Conservation (phyloP, 2,329 filamentous ascomycete species). For the Colletotrichum sp. region DNA sequence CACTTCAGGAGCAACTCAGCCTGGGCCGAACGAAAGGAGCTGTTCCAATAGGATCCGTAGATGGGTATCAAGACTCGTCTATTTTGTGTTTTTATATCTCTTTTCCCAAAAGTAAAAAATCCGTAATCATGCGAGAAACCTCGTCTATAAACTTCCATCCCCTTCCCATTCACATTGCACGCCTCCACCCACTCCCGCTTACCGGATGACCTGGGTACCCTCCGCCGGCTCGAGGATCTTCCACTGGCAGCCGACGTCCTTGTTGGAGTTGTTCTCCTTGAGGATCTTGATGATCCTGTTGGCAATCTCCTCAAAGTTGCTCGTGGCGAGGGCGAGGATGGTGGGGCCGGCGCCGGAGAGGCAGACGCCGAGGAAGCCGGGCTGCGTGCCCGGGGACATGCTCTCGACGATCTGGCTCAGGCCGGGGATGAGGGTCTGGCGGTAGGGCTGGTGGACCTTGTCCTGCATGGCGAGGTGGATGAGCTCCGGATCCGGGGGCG, state of each 20-base stretch:
- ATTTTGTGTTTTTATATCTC: not conserved
- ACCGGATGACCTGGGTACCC: conserved; percentile 56
- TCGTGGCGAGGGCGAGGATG: conserved; percentile 89
- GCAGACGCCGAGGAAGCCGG: conserved; percentile 91
- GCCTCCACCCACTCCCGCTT: not conserved
- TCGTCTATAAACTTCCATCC: not conserved
- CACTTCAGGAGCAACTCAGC: not conserved
- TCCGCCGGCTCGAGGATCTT: conserved; percentile 87
- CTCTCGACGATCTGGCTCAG: conserved; percentile 89
- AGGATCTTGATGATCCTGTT: conserved; percentile 78
- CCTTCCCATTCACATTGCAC: not conserved
- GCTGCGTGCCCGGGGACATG: conserved; percentile 86
- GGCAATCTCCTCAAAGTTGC: conserved; percentile 88
- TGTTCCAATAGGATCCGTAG: not conserved
- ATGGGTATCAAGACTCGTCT: conserved; percentile 8
- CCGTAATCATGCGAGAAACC: not conserved
- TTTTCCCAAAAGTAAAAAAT: not conserved
- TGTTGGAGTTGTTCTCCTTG: conserved; percentile 56
- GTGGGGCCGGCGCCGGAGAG: conserved; percentile 94
- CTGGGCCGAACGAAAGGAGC: not conserved
- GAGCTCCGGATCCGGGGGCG: conserved; percentile 87
- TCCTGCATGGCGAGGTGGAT: conserved; percentile 99
- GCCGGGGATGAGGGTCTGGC: conserved; percentile 88
- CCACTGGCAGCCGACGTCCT: conserved; percentile 83
- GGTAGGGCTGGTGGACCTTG: conserved; percentile 96